Base-by-base conservation (phyloP, 2,329 filamentous ascomycete species). In the Nemania sp. region DNA sequence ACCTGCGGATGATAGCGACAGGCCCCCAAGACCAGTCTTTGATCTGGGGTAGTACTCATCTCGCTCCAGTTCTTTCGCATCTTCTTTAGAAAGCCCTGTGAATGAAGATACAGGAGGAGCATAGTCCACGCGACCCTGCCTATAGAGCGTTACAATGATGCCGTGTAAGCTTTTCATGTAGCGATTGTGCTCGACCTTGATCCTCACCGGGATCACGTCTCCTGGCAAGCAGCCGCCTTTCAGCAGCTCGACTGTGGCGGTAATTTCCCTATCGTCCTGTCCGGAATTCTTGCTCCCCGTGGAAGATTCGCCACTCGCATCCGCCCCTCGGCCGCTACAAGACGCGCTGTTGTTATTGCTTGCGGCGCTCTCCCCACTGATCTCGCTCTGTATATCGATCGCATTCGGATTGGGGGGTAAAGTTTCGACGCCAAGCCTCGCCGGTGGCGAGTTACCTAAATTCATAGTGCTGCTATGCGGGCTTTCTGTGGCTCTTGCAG, bases 81-180 rank as follows among this genome's bases (percentile, higher is more conserved):
- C 75, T 57, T 88, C 85, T 56, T 83, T 83, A 1, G 83, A 81
- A 36, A 83, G 75, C 14, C 74, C 72, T 42, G 74, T 71, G 56
- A 84, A 82, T 6, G 80, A 67, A 5, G 76, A 76, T 11, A 75
- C 65, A 5, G 79, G 75, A 4, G 84, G 84, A 6, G 82, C 75
- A 65, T 91, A 89, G 68, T 99, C 93, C 40, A 97, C 93, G 55
- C 91, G 86, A 20, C 91, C 91, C 70, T 96, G 90, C 39, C 94
- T 85, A 69, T 95, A 97, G 7, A 99, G 77, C 1, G 94, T 97
- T 40, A 96, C 84, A 56, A 97, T 94, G 42, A 97, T 88, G 6
- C 94, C 93, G 63, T 93, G 89, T 73, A 96, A 80, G 68, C 91
- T 97, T 74, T 93, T 91, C 66, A 97, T 84, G 53, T 86, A 82